Base-by-base conservation (phyloP, 371 early-diverging fungal genomes). In the Globomyces sp. region DNA sequence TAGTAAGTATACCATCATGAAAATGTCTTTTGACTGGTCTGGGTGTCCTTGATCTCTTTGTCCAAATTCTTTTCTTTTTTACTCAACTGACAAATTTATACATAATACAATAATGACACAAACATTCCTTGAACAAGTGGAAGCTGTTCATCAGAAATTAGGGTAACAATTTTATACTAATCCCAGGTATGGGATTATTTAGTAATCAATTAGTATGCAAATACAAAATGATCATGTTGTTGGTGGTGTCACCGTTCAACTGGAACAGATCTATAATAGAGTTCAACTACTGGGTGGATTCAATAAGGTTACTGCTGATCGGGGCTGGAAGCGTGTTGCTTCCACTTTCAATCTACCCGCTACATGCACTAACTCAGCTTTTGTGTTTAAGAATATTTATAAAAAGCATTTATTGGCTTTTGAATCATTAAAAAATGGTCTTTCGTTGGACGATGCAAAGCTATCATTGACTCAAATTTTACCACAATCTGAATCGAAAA, bases 321-420 rank as follows among this genome's bases (percentile, higher is more conserved):
- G 90, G 86, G 88, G 10, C 10, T 92, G 92, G 92, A 89, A 87
- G 67, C 83, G 87, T 73, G 84, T 92, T 11, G 83, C 87, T 50
- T 78, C 84, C 63, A 87, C 88, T 0, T 90, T 92, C 73, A 82
- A 91, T 66, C 87, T 92, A 61, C 91, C 93, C 3, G 75, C 87
- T 6, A 92, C 91, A 8, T 91, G 93, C 73, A 92, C 92, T 36
- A 92, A 91, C 72, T 86, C 88, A 64, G 92, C 92, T 4, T 91
- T 86, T 72, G 88, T 90, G 62, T 77, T 90, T 55, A 91, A 91
- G 75, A 82, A 84, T 10, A 82, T 89, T 0, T 92, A 91, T 74
- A 87, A 83, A 64, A 83, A 84, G 67, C 85, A 85, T 63, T 73
- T 92, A 70, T 78, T 51, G 11, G 52, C 52, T 3, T 51, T 51